Conservation (phyloP, 805 yeast species). For the Starmerella khaoyaiensis region DNA sequence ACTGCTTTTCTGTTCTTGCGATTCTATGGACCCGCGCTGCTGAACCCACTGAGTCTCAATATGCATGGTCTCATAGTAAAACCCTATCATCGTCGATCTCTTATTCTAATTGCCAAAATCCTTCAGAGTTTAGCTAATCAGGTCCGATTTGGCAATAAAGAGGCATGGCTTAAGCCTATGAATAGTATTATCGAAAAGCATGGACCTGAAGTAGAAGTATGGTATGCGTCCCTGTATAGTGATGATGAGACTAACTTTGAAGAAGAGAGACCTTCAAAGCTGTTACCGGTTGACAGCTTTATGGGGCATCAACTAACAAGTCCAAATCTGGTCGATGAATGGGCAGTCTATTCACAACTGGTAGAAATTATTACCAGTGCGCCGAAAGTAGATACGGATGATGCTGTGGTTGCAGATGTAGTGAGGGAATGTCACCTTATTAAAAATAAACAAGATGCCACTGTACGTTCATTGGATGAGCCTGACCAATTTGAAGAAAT, state of each 20-base stretch:
- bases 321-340: slow-evolving; percentile 29
- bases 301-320: slow-evolving; percentile 25
- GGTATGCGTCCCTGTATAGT: slow-evolving; percentile 53
- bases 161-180: slow-evolving; percentile 61
- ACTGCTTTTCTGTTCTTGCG: slow-evolving; percentile 75
- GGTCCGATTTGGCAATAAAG: slow-evolving; percentile 64
- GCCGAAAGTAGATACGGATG: slow-evolving; percentile 4
- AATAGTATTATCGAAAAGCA: slow-evolving; percentile 54
- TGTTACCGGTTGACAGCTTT: slow-evolving; percentile 19
- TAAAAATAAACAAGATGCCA: slow-evolving; percentile 3
- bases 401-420: slow-evolving; percentile 9
- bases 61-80: slow-evolving; percentile 58
- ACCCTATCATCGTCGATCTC: slow-evolving; percentile 58
- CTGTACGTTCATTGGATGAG: slow-evolving; percentile 21
- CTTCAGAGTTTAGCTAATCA: slow-evolving; percentile 70
- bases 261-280: slow-evolving; percentile 19
- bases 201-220: slow-evolving; percentile 46
- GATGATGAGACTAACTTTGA: slow-evolving; percentile 2
- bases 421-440: slow-evolving; percentile 14
- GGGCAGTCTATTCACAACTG: slow-evolving; percentile 24
- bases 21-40: slow-evolving; percentile 78
- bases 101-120: slow-evolving; percentile 65
- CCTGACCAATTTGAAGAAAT: slow-evolving; percentile 20
- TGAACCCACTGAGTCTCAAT: slow-evolving; percentile 78
- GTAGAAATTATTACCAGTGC: slow-evolving; percentile 11